A percentile compares a stretch with the other conserved stretches of the same genome.
These are phyloP conservation scores for Penicillium paxilli DNA, from an alignment of 495 filamentous ascomycete genomes.

Conservation along the genomic window DNA sequence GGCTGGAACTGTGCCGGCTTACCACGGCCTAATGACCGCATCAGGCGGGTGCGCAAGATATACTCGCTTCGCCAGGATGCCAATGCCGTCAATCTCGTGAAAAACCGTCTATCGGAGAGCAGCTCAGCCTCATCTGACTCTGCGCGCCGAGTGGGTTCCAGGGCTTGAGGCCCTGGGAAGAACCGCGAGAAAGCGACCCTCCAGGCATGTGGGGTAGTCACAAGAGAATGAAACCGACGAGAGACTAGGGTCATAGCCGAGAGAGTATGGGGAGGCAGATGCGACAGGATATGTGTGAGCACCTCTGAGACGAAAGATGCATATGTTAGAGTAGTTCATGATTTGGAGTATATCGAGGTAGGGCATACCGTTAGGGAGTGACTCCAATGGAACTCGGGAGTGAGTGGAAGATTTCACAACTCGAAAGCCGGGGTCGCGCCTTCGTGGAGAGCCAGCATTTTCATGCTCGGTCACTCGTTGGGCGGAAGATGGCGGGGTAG, in stretches of 20 bases:
- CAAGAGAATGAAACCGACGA: constrained; percentile 75
- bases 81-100: constrained; percentile 73
- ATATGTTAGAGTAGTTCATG: constrained; percentile 19
- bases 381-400: constrained; percentile 54
- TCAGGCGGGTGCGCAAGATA: constrained; percentile 77
- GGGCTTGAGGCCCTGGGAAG: constrained; percentile 71
- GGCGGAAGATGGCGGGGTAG: constrained; percentile 41
- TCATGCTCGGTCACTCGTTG: constrained; percentile 76
- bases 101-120: constrained; percentile 67
- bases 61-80: constrained; percentile 94
- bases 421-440: constrained; percentile 56
- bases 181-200: constrained; percentile 83
- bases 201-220: constrained; percentile 90
- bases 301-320: constrained; percentile 70
- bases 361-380: constrained; percentile 78
- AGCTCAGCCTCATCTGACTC: constrained; percentile 44
- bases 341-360: constrained; percentile 16
- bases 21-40: constrained; percentile 76
- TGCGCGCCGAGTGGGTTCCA: constrained; percentile 28
- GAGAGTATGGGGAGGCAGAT: constrained; percentile 78
- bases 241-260: constrained; percentile 78
- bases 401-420: constrained; percentile 55
- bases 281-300: constrained; percentile 86
- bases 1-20: constrained; percentile 64
- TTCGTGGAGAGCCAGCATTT: constrained; percentile 49